Evolutionary conservation across 305 asterid species (phyloP).

Genomic region (Fraxinus paxiana): DNA sequence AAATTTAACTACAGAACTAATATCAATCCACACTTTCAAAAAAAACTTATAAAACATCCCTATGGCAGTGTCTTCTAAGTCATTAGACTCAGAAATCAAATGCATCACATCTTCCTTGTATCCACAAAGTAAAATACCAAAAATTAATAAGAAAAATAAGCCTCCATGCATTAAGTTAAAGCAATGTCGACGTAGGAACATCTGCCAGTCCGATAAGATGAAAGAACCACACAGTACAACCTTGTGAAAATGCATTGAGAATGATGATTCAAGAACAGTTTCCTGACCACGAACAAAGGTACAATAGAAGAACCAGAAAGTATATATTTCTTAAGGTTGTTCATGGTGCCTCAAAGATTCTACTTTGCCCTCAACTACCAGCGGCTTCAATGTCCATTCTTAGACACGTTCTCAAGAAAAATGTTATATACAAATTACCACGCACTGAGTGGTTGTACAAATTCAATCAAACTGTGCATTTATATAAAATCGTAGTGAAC

Average conservation of each 20-base stretch:
- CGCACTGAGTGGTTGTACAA: neutral
- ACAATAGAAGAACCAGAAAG: conserved; percentile 1
- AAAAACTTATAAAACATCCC: neutral
- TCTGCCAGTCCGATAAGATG: neutral
- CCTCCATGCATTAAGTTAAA: neutral
- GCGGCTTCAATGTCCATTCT: neutral
- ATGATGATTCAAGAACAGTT: conserved; percentile 11
- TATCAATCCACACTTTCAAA: neutral
- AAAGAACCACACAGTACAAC: conserved; percentile 5
- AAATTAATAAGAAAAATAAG: neutral
- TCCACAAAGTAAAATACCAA: neutral
- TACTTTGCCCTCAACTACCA: neutral
- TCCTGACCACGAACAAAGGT: conserved; percentile 6
- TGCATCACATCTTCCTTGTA: neutral
- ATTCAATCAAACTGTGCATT: neutral
- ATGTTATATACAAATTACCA: neutral
- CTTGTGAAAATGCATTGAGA: neutral
- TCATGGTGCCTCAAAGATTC: neutral
- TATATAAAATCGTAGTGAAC: conserved; percentile 4
- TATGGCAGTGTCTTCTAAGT: neutral
- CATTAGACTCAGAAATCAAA: neutral
- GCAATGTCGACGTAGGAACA: conserved; percentile 2
- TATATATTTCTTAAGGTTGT: neutral
- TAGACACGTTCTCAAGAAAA: neutral
- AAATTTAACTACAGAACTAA: neutral